A percentile compares a stretch with the other conserved stretches of the same genome.
Conservation (phyloP, 2,329 filamentous ascomycete species). For the Fusarium bulbicola region DNA sequence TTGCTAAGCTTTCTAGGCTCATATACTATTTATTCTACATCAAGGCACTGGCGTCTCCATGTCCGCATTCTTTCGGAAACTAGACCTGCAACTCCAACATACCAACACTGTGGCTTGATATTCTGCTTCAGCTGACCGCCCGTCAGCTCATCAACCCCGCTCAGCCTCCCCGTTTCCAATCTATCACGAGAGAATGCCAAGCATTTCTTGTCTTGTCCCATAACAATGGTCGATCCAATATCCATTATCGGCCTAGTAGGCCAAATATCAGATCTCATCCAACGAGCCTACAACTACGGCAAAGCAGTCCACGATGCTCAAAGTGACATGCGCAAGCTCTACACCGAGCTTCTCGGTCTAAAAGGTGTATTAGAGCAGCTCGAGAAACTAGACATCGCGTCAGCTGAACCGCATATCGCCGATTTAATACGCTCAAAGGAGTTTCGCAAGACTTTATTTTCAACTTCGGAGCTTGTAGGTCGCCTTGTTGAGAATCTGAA, state of each 20-base stretch:
- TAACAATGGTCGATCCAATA: not conserved
- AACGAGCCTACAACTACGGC: not conserved
- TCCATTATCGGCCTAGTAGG: not conserved
- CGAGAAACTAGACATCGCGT: rapidly evolving
- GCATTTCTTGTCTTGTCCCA: rapidly evolving
- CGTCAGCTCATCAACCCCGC: not conserved
- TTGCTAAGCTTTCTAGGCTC: no score
- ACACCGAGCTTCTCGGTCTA: not conserved
- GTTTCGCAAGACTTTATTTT: not conserved
- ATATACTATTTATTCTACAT: no score
- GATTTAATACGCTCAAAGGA: rapidly evolving
- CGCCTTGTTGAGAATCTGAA: not conserved
- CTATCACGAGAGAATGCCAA: no score
- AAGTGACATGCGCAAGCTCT: not conserved
- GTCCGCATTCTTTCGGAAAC: not conserved
- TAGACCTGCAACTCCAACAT: not conserved
- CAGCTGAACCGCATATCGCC: not conserved
- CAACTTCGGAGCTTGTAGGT: not conserved
- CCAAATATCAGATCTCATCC: not conserved
- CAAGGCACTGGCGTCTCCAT: no score
- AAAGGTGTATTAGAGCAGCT: rapidly evolving
- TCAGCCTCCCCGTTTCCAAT: rapidly evolving
- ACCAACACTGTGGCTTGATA: not conserved
- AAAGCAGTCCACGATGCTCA: not conserved
- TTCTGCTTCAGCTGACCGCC: not conserved